Evolutionary conservation across 2,329 filamentous ascomycete species (phyloP).

Genomic region (Ceratocystis huliohia): DNA sequence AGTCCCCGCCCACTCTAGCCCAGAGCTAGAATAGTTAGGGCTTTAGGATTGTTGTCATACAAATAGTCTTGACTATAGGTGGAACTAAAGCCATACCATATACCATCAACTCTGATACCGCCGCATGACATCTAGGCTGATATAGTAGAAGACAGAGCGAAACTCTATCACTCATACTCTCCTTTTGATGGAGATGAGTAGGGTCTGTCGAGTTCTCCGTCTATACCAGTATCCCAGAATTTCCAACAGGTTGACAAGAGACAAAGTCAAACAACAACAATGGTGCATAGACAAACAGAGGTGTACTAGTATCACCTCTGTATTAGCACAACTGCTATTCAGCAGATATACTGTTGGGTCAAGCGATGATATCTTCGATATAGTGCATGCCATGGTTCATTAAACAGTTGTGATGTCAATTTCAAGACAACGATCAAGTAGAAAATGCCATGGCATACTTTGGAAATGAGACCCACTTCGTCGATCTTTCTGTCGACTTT

Average conservation of each 20-base stretch:
- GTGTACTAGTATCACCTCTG: neutral
- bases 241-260: neutral
- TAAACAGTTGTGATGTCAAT: neutral
- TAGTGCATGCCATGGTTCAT: neutral
- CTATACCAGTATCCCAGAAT: neutral
- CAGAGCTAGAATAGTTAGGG: neutral
- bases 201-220: neutral
- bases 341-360: neutral
- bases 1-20: neutral
- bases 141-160: neutral
- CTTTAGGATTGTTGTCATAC: neutral
- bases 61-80: neutral
- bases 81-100: neutral
- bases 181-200: neutral
- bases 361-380: neutral
- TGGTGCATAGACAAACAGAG: neutral
- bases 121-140: neutral
- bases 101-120: neutral
- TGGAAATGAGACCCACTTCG: slow-evolving; percentile 1
- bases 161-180: neutral
- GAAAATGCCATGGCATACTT: neutral
- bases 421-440: neutral
- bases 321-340: neutral
- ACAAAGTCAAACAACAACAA: neutral
- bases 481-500: neutral